A percentile compares a stretch with the other conserved stretches of the same genome.
These are phyloP conservation scores for Erucastrum elatum DNA, from an alignment of 345 rosid genomes.

Conservation along the genomic window DNA sequence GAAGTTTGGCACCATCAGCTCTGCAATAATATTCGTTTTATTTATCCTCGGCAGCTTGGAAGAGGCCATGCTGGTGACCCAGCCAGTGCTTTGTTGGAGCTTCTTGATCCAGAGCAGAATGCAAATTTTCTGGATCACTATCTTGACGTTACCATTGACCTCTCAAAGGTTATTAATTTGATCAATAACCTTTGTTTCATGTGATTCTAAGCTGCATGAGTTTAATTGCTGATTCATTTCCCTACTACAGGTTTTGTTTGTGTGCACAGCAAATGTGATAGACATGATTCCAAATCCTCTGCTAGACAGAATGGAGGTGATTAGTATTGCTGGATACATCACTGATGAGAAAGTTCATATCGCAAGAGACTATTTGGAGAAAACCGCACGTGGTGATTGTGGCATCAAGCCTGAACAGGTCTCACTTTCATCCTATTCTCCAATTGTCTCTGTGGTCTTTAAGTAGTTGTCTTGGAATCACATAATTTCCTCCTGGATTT, in stretches of 20 bases:
- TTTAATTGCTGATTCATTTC: not conserved
- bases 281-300: conserved; percentile 1
- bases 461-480: not conserved
- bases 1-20: not conserved
- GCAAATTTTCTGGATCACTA: not conserved
- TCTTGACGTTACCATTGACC: not conserved
- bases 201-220: not conserved
- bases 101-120: not conserved
- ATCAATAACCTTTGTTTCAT: not conserved
- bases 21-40: not conserved
- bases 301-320: not conserved
- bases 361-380: not conserved
- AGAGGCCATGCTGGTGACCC: conserved; percentile 1
- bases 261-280: conserved; percentile 1
- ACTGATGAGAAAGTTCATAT: not conserved
- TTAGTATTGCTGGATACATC: not conserved
- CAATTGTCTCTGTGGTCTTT: not conserved
- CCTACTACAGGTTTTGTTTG: not conserved
- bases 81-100: not conserved
- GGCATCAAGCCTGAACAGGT: not conserved
- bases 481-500: not conserved
- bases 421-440: not conserved
- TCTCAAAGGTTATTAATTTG: not conserved
- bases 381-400: not conserved
- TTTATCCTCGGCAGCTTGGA: not conserved